phyloP scores from a whole-genome alignment of 176 grass and related monocot genomes.

The Phoenix roebelenii region DNA sequence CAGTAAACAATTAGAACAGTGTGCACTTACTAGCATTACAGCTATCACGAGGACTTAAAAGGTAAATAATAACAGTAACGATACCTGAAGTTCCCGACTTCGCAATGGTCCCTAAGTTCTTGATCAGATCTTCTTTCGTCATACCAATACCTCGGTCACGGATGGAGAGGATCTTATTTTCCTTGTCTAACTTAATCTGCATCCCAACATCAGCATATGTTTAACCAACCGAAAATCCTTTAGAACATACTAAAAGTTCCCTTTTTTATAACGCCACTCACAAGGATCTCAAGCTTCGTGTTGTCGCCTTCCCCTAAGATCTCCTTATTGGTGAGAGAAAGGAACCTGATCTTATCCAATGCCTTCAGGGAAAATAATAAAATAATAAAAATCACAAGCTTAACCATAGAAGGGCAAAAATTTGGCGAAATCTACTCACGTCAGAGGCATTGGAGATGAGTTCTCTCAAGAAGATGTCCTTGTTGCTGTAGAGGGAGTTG shows the following conservation, averaged over 20 bases:
- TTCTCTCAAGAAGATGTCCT: slow-evolving; percentile 96
- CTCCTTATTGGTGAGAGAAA: slow-evolving; percentile 89
- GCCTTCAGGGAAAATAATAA: slow-evolving; percentile 30
- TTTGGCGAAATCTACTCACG: slow-evolving; percentile 16
- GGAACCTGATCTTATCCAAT: slow-evolving; percentile 95
- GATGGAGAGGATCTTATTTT: slow-evolving; percentile 78
- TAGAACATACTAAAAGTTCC: neutral
- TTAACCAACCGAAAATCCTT: slow-evolving; percentile 4
- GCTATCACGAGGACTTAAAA: neutral
- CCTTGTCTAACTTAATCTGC: slow-evolving; percentile 97
- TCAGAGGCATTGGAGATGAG: slow-evolving; percentile 98
- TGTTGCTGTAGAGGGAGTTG: slow-evolving; percentile 98
- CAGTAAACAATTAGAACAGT: neutral
- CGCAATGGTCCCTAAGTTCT: slow-evolving; percentile 91
- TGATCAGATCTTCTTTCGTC: slow-evolving; percentile 97
- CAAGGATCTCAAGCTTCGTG: slow-evolving; percentile 95
- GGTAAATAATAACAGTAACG: neutral
- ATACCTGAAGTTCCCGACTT: slow-evolving; percentile 95
- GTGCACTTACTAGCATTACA: too few relatives aligned
- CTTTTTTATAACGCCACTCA: slow-evolving; percentile 11
- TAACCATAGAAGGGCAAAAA: too few relatives aligned
- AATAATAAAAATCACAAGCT: neutral
- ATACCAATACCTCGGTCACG: slow-evolving; percentile 92
- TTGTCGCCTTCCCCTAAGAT: slow-evolving; percentile 71
- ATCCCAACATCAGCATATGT: slow-evolving; percentile 6